A percentile compares a stretch with the other conserved stretches of the same genome.
Evolutionary conservation across 345 rosid genomes (phyloP).

Genomic region (Alliaria petiolata): DNA sequence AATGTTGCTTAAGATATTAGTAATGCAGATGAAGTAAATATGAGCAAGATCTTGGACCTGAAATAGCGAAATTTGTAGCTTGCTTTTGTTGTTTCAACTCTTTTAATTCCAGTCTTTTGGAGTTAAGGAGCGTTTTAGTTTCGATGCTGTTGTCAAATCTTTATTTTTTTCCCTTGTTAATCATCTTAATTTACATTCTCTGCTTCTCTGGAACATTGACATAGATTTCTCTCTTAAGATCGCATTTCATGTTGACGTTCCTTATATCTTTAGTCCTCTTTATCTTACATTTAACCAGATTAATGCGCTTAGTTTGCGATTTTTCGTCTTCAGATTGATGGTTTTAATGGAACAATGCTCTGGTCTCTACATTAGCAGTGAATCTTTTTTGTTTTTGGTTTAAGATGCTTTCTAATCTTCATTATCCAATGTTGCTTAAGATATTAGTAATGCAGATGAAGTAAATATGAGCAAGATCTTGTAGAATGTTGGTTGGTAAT

Average conservation of each 20-base stretch:
- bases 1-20: not conserved
- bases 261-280: not conserved
- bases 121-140: no score
- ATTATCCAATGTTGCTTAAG: not conserved
- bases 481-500: no score
- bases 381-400: not conserved
- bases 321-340: no score
- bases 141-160: no score
- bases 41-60: no score
- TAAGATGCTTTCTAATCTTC: not conserved
- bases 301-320: no score
- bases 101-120: no score
- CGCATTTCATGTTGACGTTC: not conserved
- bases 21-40: not conserved
- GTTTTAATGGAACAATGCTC: no score
- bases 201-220: not conserved
- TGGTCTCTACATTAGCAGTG: not conserved
- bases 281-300: not conserved
- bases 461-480: no score
- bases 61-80: no score
- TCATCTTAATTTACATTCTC: not conserved
- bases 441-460: not conserved
- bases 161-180: no score
- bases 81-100: no score
- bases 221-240: not conserved